A percentile compares a stretch with the other conserved stretches of the same genome.
Evolutionary conservation across 306 rosid species (phyloP).

Genomic region (Aeschynomene evenia): DNA sequence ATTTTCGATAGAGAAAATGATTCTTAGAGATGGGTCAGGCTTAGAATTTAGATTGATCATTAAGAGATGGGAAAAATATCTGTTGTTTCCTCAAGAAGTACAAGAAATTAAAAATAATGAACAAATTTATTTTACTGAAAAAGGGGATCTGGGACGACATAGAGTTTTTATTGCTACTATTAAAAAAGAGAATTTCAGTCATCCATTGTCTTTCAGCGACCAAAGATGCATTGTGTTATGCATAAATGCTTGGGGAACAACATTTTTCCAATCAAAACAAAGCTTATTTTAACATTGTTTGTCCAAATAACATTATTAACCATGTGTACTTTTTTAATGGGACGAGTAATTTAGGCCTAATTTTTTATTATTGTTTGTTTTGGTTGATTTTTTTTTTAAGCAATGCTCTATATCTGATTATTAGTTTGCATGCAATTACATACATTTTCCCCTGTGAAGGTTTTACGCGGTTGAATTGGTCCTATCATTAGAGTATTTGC

Average conservation of each 20-base stretch:
- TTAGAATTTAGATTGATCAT: background rate
- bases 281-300: too few species aligned
- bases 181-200: background rate
- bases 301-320: too few species aligned
- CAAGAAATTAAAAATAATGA: background rate
- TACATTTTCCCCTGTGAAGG: slow-evolving; percentile 28
- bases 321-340: too few species aligned
- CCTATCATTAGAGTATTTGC: slow-evolving; percentile 72
- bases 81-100: background rate
- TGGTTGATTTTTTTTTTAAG: too few species aligned
- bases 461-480: slow-evolving; percentile 92
- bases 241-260: too few species aligned
- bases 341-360: too few species aligned
- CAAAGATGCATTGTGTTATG: background rate
- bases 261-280: too few species aligned
- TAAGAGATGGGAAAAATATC: background rate
- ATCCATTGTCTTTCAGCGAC: background rate
- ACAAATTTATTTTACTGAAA: background rate
- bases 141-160: background rate
- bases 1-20: background rate
- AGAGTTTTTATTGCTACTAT: background rate
- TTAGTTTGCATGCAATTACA: background rate
- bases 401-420: too few species aligned
- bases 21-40: background rate
- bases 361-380: too few species aligned